Base-by-base conservation (phyloP, 1,139 yeast species). In the Blastobotrys elegans region DNA sequence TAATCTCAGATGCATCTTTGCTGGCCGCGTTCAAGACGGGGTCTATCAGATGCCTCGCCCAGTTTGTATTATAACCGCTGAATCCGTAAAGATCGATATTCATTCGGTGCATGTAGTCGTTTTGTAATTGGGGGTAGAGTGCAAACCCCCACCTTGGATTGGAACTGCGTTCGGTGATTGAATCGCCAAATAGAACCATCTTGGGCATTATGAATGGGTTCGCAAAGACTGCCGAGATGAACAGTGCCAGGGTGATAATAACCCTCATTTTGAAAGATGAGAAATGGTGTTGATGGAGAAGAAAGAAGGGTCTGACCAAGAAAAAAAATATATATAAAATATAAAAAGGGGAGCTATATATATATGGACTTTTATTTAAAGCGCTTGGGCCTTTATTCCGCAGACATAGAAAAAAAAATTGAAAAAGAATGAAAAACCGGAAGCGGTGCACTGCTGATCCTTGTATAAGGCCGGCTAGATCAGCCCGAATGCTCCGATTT, bases 11-110 rank as follows among this genome's bases (percentile, higher is more conserved):
- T 5, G 41, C 34, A 11, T 49, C 52, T 14, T 34, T 22, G 16
- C 31, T 24, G 4, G 44, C 35, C 5, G 52, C 51, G 13, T 49
- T 46, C 11, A 54, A 44, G 40, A 54, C 44, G 1, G 56, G 56
- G 20, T 51, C 47, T 7, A 55, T 37, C 48, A 55, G 30, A 22
- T 48, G 44, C 11, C 48, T 34, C 6, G 49, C 57, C 47, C 74
- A 76, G 26, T 69, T 70, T 1, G 81, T 64, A 56, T 74, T 80
- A 65, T 80, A 82, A 0, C 88, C 88, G 5, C 75, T 60, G 53
- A 66, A 80, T 0, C 88, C 88, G 41, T 87, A 66, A 40, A 73
- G 72, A 10, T 81, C 60, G 2, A 82, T 67, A 54, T 80, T 84
- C 48, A 79, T 53, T 54, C 70, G 71, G 11, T 85, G 68, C 17